phyloP scores from a whole-genome alignment of 169 alveolate genomes.

The Babesia gibsoni region DNA sequence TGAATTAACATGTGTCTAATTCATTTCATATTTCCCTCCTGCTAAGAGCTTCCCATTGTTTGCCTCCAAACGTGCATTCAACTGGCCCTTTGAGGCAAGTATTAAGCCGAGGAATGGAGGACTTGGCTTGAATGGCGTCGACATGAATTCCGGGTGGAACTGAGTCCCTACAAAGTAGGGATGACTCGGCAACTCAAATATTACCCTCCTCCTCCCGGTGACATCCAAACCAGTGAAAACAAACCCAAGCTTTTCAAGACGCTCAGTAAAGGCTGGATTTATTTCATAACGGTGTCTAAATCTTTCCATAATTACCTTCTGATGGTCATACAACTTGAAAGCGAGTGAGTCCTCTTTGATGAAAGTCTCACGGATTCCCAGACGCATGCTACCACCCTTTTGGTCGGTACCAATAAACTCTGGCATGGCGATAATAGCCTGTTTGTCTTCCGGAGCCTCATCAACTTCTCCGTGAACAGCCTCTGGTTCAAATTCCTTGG shows the following conservation, averaged over 20 bases:
- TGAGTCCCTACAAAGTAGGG: conserved; percentile 92
- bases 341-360: conserved; percentile 87
- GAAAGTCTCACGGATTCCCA: conserved; percentile 87
- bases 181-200: conserved; percentile 81
- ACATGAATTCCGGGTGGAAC: conserved; percentile 94
- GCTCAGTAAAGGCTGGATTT: conserved; percentile 81
- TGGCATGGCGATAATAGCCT: conserved; percentile 56
- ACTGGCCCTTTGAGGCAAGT: conserved; percentile 77
- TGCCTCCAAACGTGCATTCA: conserved; percentile 63
- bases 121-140: conserved; percentile 85
- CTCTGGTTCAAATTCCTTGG: conserved; percentile 76
- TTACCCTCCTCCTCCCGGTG: conserved; percentile 86
- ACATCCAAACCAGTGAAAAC: conserved; percentile 87
- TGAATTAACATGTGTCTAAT: background rate
- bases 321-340: conserved; percentile 82
- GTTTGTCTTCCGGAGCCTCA: conserved; percentile 43
- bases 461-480: conserved; percentile 79
- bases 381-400: conserved; percentile 92
- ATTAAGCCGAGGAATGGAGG: conserved; percentile 83
- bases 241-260: conserved; percentile 84
- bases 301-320: conserved; percentile 84
- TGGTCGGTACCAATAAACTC: conserved; percentile 64
- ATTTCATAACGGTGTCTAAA: conserved; percentile 94
- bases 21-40: conserved; percentile 52
- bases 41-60: conserved; percentile 65